These are phyloP conservation scores for Tilletia walkeri DNA, from an alignment of 1,284 basidiomycete genomes.

Conservation along the genomic window DNA sequence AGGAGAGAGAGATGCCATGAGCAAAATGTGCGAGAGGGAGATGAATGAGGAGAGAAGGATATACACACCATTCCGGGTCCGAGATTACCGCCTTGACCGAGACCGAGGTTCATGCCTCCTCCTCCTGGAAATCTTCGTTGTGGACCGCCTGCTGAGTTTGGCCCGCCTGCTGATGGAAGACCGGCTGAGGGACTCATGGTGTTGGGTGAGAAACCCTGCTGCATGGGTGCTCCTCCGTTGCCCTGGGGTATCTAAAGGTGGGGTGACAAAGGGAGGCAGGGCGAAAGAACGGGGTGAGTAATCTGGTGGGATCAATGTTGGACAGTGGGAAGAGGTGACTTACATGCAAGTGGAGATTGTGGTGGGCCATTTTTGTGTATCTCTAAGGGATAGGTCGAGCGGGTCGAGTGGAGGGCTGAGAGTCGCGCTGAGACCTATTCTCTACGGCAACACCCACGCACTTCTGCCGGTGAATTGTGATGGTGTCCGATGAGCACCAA, in stretches of 20 bases:
- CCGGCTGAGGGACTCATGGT: conserved; percentile 1
- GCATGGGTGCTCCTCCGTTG: conserved; percentile 7
- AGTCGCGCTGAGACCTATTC: too few relatives aligned
- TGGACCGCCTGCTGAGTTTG: not conserved
- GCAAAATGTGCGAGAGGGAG: too few relatives aligned
- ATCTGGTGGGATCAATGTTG: not conserved
- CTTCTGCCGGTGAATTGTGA: too few relatives aligned
- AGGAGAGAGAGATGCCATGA: too few relatives aligned
- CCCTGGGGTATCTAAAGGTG: conserved; percentile 1
- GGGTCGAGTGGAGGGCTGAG: too few relatives aligned
- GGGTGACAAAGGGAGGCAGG: not conserved
- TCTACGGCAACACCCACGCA: too few relatives aligned
- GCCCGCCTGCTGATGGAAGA: not conserved
- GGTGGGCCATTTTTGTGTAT: conserved; percentile 4
- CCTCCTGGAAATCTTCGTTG: not conserved
- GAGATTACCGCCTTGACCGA: not conserved
- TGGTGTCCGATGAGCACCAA: too few relatives aligned
- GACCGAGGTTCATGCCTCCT: too few relatives aligned
- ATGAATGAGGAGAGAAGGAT: too few relatives aligned
- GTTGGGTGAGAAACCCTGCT: not conserved
- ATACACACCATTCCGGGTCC: not conserved
- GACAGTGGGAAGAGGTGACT: not conserved
- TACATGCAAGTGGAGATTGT: conserved; percentile 15
- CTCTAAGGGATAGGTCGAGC: too few relatives aligned
- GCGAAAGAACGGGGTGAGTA: not conserved